Conservation (phyloP, 306 rosid species). For the Pterocarpus santalinus region DNA sequence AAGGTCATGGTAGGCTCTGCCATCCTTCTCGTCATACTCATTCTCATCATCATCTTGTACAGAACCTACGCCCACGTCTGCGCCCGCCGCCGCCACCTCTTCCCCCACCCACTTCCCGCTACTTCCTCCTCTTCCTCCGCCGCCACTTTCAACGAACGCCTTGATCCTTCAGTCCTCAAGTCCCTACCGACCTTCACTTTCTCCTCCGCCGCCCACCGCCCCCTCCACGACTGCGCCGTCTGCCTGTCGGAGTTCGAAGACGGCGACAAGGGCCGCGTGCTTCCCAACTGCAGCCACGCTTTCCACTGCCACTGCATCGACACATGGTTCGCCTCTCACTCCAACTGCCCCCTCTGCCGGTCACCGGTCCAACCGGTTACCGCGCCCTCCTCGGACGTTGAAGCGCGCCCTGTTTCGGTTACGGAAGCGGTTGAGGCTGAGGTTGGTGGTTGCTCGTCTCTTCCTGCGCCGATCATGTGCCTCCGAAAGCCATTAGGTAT, state of each 20-base stretch:
- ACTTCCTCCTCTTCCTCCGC: background rate
- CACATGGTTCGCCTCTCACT: constrained; percentile 61
- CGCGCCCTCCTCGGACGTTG: background rate
- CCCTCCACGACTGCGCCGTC: constrained; percentile 56
- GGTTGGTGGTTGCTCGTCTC: constrained; percentile 33
- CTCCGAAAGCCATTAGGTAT: constrained; percentile 51
- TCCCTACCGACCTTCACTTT: constrained; percentile 53
- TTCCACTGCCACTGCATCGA: constrained; percentile 63
- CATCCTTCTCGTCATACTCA: constrained; percentile 48
- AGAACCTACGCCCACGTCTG: constrained; percentile 49
- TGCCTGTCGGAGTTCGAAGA: constrained; percentile 62
- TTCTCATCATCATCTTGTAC: constrained; percentile 41
- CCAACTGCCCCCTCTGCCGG: constrained; percentile 71
- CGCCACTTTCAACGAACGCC: background rate
- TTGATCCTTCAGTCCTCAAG: constrained; percentile 56
- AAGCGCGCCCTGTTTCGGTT: constrained; percentile 16
- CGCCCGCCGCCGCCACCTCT: constrained; percentile 22
- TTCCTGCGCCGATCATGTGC: constrained; percentile 33
- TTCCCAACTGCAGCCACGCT: constrained; percentile 63
- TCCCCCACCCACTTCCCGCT: background rate
- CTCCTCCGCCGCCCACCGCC: constrained; percentile 26
- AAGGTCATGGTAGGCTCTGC: constrained; percentile 63
- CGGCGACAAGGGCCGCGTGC: constrained; percentile 48
- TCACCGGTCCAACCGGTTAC: constrained; percentile 34
- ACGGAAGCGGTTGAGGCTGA: constrained; percentile 28